Evolutionary conservation across 306 rosid genomes (phyloP), one percentile per base, ranked within the genome.

Genomic region (Albizia julibrissin): DNA sequence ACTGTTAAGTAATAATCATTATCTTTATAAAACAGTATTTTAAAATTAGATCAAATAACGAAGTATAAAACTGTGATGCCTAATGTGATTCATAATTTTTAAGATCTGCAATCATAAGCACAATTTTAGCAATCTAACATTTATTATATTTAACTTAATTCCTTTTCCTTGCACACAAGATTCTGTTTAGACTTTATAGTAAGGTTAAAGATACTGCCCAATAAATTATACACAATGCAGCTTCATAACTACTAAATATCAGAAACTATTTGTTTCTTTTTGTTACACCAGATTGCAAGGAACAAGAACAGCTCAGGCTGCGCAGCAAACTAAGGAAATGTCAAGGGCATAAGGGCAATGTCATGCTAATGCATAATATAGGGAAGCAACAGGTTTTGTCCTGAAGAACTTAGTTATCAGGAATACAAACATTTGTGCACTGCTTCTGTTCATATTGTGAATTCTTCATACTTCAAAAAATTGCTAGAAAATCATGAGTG

Each of bases 41-140:
- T 37, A 54, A 70, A 58, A 79, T 66, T 21, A 73, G 37, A 87
- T 72, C 70, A 67, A 76, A 18, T 46, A 66, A 78, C 47, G 33
- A 47, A 1, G 50, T 31, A 33, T 37, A 65, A 42, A 39, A 56
- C 44, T 29, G 15, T 27, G 68, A 68, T 37, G 40, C n/a, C 71
- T 69, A 24, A 77, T n/a, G 77, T 43, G 62, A 49, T 33, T 50
- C 44, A 15, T 37, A 37, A 40, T 14, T 27, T 46, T n/a, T 71
- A 79, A 33, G 75, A 69, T 74, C 33, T 61, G 18, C 5, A 56
- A 66, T 19, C 24, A 43, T 7, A 43, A 70, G 65, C 58, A 70
- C 43, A 5, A 71, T 67, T 76, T 68, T 42, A 37, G 15, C 67
- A 13, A 34, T 34, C 29, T 27, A 69, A 42, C 49, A 69, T 56